Evolutionary conservation across 2,329 filamentous ascomycete species (phyloP).

Genomic region (Sporothrix dimorphospora): DNA sequence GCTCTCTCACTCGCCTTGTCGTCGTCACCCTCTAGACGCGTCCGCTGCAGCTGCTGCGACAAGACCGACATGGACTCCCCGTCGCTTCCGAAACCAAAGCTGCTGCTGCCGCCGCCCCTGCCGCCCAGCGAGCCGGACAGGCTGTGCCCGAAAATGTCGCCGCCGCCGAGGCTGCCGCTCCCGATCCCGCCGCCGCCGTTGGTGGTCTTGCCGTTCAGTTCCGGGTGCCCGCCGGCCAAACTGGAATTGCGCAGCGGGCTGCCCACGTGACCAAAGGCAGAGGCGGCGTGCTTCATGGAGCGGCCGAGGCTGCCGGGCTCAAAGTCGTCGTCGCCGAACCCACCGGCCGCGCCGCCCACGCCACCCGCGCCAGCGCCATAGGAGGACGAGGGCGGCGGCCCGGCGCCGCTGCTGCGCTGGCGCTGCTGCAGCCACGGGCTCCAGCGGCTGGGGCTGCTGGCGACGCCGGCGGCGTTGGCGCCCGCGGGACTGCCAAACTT

Average conservation of each 20-base stretch:
- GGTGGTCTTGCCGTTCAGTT: neutral
- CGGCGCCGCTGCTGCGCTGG: conserved; percentile 38
- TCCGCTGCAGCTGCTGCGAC: conserved; percentile 65
- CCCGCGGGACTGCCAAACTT: conserved; percentile 63
- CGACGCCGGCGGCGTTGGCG: conserved; percentile 42
- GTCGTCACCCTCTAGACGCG: conserved; percentile 48
- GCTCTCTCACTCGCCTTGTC: conserved; percentile 30
- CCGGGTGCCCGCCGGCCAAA: conserved; percentile 52
- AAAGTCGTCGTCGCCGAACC: conserved; percentile 50
- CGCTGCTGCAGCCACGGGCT: conserved; percentile 52
- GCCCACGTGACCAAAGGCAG: conserved; percentile 68
- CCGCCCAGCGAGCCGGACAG: conserved; percentile 40
- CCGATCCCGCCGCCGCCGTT: neutral
- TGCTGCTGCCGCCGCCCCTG: conserved; percentile 43
- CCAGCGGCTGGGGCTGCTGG: conserved; percentile 67
- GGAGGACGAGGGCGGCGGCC: neutral
- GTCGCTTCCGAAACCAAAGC: conserved; percentile 38
- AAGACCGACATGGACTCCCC: conserved; percentile 61
- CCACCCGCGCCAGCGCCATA: conserved; percentile 44
- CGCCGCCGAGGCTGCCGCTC: conserved; percentile 35
- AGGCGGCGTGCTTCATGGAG: conserved; percentile 50
- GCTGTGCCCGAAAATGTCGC: conserved; percentile 26
- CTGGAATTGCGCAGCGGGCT: conserved; percentile 67
- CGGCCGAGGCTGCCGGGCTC: conserved; percentile 39
- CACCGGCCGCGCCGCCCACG: neutral